These are phyloP conservation scores for Myriosclerotinia curreyana DNA, from an alignment of 2,329 filamentous ascomycete genomes.

Conservation along the genomic window DNA sequence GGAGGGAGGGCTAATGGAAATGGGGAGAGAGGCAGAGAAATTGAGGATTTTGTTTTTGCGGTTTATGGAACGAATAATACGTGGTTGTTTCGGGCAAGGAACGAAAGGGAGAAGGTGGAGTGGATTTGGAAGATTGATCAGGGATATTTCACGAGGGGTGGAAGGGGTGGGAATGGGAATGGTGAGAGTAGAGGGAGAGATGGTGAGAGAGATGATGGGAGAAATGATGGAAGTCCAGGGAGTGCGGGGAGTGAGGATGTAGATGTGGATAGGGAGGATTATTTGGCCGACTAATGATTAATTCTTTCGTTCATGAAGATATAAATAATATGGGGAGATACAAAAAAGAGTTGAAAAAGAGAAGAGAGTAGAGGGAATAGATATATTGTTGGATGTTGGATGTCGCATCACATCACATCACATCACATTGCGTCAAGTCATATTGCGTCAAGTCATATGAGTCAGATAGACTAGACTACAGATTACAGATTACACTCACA, in stretches of 20 bases:
- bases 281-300: conserved; percentile 5
- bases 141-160: conserved; percentile 39
- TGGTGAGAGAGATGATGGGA: neutral
- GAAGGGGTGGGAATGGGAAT: neutral
- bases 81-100: conserved; percentile 87
- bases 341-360: no score
- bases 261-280: conserved; percentile 15
- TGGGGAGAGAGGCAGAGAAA: conserved; percentile 36
- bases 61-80: conserved; percentile 93
- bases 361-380: no score
- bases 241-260: neutral
- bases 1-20: conserved; percentile 17
- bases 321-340: no score
- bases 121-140: conserved; percentile 97
- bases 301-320: no score
- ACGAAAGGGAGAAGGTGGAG: conserved; percentile 88
- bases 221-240: neutral
- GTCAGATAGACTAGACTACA: no score
- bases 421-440: no score
- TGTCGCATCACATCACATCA: no score
- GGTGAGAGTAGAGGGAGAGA: no score
- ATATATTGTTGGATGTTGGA: no score
- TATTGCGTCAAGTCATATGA: no score
- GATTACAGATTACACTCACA: no score
- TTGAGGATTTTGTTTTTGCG: conserved; percentile 66